A percentile compares a stretch with the other conserved stretches of the same genome.
Conservation (phyloP, 2,329 filamentous ascomycete genomes). For the Neurospora crassa region DNA sequence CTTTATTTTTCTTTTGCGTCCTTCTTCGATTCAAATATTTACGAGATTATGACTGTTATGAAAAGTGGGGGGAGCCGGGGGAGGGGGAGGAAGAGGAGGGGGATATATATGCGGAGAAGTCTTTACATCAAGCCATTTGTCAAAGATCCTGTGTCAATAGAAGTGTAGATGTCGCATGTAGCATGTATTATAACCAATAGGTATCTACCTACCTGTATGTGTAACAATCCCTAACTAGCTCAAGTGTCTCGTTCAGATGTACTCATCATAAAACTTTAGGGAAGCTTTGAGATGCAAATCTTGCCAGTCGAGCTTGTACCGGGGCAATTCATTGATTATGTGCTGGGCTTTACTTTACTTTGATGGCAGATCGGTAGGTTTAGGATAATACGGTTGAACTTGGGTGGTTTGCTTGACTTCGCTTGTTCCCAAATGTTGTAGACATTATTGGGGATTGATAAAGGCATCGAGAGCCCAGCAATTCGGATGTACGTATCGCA, state of each 20-base stretch:
- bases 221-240: neutral
- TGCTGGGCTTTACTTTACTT: neutral
- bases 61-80: neutral
- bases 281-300: neutral
- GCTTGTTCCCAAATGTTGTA: neutral
- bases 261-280: neutral
- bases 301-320: neutral
- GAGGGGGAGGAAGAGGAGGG: neutral
- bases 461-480: neutral
- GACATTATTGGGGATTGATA: neutral
- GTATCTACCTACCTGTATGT: neutral
- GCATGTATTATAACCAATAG: neutral
- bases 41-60: neutral
- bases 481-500: neutral
- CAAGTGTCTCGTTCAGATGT: neutral
- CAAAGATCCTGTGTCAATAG: neutral
- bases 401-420: neutral
- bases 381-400: neutral
- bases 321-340: neutral
- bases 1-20: neutral
- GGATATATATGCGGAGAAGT: neutral
- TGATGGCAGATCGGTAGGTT: neutral
- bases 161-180: neutral
- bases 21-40: neutral
- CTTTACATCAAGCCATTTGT: neutral